A percentile compares a stretch with the other conserved stretches of the same genome.
Conservation (phyloP, 306 rosid species). For the Vachellia collinsii region DNA sequence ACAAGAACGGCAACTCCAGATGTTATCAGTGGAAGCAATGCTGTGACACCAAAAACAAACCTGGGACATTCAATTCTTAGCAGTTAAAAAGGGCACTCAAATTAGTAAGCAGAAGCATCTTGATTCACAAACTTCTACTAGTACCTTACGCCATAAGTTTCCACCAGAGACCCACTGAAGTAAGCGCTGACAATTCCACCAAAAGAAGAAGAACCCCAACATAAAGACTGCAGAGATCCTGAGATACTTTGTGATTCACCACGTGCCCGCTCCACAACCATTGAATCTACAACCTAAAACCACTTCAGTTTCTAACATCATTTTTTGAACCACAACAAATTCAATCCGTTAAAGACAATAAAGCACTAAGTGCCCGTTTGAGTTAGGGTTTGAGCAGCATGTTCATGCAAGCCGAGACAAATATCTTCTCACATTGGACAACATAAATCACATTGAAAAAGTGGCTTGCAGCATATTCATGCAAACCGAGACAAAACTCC, state of each 20-base stretch:
- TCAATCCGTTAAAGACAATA: conserved; percentile 27
- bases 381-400: too few relatives aligned
- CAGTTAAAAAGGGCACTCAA: conserved; percentile 12
- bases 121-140: conserved; percentile 18
- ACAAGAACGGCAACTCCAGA: conserved; percentile 97
- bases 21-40: conserved; percentile 85
- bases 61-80: conserved; percentile 52
- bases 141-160: conserved; percentile 89
- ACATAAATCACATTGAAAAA: too few relatives aligned
- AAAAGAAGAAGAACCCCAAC: conserved; percentile 98
- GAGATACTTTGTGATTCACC: conserved; percentile 98
- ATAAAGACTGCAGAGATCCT: conserved; percentile 96
- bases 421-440: too few relatives aligned
- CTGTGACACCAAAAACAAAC: conserved; percentile 95
- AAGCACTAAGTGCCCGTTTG: not conserved
- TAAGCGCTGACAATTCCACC: conserved; percentile 98
- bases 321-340: conserved; percentile 35
- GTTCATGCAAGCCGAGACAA: too few relatives aligned
- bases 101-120: conserved; percentile 38
- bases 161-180: conserved; percentile 92
- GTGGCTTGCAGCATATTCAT: too few relatives aligned
- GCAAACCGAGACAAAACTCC: too few relatives aligned
- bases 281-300: conserved; percentile 97
- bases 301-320: conserved; percentile 44
- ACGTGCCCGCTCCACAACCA: conserved; percentile 99